phyloP scores from a whole-genome alignment of 306 rosid species.

The Cicer chorassanicum region DNA sequence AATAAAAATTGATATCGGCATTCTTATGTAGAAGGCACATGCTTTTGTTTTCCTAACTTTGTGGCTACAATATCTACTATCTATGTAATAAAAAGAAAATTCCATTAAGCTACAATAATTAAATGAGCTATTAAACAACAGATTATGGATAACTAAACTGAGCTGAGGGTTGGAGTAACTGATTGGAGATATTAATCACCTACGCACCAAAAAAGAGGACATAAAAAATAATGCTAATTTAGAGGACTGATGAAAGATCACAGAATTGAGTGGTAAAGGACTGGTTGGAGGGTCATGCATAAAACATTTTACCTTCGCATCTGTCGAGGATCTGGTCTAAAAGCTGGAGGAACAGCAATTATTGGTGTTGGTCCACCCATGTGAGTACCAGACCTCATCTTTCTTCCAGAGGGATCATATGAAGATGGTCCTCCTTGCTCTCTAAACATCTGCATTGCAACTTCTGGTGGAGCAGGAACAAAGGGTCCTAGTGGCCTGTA shows the following conservation, averaged over 20 bases:
- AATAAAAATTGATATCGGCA: conserved; percentile 13
- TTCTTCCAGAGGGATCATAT: conserved; percentile 78
- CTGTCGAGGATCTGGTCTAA: conserved; percentile 88
- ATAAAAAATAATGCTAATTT: conserved; percentile 9
- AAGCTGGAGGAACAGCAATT: conserved; percentile 77
- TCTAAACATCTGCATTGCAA: conserved; percentile 97
- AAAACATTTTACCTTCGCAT: conserved; percentile 76
- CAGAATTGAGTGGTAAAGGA: conserved; percentile 13
- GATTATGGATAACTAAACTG: not conserved
- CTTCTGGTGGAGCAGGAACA: conserved; percentile 99
- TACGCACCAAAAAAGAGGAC: conserved; percentile 9
- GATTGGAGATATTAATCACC: conserved; percentile 5
- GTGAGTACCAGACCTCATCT: conserved; percentile 74
- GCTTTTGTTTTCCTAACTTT: conserved; percentile 17
- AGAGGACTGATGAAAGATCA: conserved; percentile 35
- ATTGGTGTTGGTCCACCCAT: conserved; percentile 82
- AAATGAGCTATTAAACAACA: conserved; percentile 4
- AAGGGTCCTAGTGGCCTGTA: conserved; percentile 97
- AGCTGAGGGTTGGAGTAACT: not conserved
- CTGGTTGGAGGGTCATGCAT: not conserved
- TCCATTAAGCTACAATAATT: conserved; percentile 18
- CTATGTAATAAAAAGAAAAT: not conserved
- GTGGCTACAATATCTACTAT: conserved; percentile 2
- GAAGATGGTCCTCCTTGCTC: conserved; percentile 97
- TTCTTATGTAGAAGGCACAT: conserved; percentile 23